phyloP scores from a whole-genome alignment of 2,329 filamentous ascomycete genomes.

The Ophiostoma quercus region DNA sequence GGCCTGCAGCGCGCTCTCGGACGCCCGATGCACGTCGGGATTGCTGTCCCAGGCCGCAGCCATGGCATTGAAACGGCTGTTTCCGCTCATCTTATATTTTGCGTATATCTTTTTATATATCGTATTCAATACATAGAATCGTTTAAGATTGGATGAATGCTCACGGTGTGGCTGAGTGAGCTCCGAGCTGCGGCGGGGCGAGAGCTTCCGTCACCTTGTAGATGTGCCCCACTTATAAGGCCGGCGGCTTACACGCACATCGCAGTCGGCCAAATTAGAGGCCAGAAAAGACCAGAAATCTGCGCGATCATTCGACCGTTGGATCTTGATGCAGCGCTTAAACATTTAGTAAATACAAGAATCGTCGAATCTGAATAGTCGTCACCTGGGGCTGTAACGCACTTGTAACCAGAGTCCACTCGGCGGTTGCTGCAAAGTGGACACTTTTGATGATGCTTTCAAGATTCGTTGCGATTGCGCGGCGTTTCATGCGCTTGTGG shows the following conservation, averaged over 20 bases:
- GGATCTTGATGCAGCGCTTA: not conserved
- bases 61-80: slow-evolving; percentile 50
- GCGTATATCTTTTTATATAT: too few relatives aligned
- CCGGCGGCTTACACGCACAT: slow-evolving; percentile 9
- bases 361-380: too few relatives aligned
- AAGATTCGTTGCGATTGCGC: not conserved
- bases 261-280: not conserved
- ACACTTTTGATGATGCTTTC: not conserved
- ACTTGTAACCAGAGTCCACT: not conserved
- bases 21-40: slow-evolving; percentile 44
- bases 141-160: too few relatives aligned
- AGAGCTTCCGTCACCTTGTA: not conserved
- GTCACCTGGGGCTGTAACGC: not conserved
- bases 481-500: not conserved
- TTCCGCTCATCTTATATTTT: slow-evolving; percentile 26
- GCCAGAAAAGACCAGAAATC: not conserved
- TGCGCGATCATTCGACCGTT: not conserved
- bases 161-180: not conserved
- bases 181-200: not conserved
- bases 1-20: slow-evolving; percentile 41
- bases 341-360: too few relatives aligned
- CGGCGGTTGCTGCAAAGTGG: not conserved
- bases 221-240: not conserved
- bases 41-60: slow-evolving; percentile 52
- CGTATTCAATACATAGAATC: too few relatives aligned